A percentile compares a stretch with the other conserved stretches of the same genome.
Evolutionary conservation across 352 stramenopile genomes (phyloP).

Genomic region (Globisporangium cylindrosporum): DNA sequence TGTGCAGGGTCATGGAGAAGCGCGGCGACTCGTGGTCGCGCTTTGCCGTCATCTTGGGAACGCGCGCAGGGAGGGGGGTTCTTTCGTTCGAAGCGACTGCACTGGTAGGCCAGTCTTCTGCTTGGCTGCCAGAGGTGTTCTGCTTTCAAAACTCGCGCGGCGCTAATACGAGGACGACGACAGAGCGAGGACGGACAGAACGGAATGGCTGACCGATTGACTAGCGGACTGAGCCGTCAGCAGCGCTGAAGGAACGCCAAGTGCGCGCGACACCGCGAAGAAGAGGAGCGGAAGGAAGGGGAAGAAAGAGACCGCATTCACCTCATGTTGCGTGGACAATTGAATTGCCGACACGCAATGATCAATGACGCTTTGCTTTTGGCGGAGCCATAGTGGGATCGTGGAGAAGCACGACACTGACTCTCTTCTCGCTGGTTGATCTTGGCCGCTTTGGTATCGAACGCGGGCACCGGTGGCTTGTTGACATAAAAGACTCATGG

Average conservation of each 20-base stretch:
- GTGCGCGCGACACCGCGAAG: neutral
- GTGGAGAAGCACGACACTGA: neutral
- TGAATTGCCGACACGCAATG: neutral
- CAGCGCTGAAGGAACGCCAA: neutral
- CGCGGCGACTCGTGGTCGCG: slow-evolving; percentile 14
- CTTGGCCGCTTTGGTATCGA: neutral
- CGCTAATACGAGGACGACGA: neutral
- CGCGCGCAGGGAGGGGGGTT: too few relatives aligned
- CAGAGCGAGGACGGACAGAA: neutral
- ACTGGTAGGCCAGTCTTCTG: neutral
- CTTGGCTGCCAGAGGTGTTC: neutral
- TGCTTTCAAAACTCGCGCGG: neutral
- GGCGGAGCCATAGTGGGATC: neutral
- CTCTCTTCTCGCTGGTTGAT: neutral
- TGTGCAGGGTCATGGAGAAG: slow-evolving; percentile 18
- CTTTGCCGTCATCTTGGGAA: neutral
- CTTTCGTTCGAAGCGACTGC: neutral
- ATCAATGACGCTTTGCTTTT: too few relatives aligned
- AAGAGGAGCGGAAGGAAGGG: neutral
- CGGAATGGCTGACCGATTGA: neutral
- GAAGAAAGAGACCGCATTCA: neutral
- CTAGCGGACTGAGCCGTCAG: neutral
- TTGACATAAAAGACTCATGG: neutral
- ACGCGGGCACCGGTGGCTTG: neutral
- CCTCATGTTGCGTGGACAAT: neutral